phyloP scores from a whole-genome alignment of 2,329 filamentous ascomycete genomes.

The Pseudogymnoascus sp. region DNA sequence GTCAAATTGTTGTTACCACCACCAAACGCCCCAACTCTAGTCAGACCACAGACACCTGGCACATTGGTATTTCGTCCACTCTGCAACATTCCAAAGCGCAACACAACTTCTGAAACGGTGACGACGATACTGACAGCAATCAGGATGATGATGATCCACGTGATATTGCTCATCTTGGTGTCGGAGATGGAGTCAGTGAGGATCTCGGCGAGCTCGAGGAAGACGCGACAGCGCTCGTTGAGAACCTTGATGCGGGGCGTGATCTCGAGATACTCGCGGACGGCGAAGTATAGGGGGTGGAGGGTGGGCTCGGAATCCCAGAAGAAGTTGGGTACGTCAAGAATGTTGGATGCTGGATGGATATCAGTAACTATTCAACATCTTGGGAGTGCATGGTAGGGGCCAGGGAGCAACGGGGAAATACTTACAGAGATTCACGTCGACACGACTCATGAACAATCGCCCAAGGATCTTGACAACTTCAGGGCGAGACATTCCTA shows the following conservation, averaged over 20 bases:
- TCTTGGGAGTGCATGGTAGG: neutral
- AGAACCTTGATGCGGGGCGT: slow-evolving; percentile 92
- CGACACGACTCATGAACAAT: slow-evolving; percentile 87
- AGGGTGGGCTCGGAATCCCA: slow-evolving; percentile 96
- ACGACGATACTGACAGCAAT: slow-evolving; percentile 88
- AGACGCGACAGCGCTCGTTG: slow-evolving; percentile 93
- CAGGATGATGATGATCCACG: slow-evolving; percentile 95
- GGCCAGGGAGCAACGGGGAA: neutral
- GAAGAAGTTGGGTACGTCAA: slow-evolving; percentile 95
- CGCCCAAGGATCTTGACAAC: slow-evolving; percentile 86
- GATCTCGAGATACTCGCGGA: slow-evolving; percentile 96
- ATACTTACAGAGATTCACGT: slow-evolving; percentile 88
- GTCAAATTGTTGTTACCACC: slow-evolving; percentile 20
- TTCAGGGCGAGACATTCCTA: slow-evolving; percentile 86
- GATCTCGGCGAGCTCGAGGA: slow-evolving; percentile 92
- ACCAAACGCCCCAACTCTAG: neutral
- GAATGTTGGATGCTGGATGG: slow-evolving; percentile 73
- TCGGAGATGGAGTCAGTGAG: slow-evolving; percentile 86
- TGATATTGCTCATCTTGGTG: slow-evolving; percentile 90
- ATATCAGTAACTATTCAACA: slow-evolving; percentile 15
- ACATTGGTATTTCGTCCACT: slow-evolving; percentile 23
- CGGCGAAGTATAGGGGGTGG: slow-evolving; percentile 86
- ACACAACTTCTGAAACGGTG: slow-evolving; percentile 78
- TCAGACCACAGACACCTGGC: neutral
- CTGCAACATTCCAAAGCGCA: slow-evolving; percentile 70